Evolutionary conservation across 2,329 filamentous ascomycete genomes (phyloP).

Genomic region (Arthrobotrys musiformis): DNA sequence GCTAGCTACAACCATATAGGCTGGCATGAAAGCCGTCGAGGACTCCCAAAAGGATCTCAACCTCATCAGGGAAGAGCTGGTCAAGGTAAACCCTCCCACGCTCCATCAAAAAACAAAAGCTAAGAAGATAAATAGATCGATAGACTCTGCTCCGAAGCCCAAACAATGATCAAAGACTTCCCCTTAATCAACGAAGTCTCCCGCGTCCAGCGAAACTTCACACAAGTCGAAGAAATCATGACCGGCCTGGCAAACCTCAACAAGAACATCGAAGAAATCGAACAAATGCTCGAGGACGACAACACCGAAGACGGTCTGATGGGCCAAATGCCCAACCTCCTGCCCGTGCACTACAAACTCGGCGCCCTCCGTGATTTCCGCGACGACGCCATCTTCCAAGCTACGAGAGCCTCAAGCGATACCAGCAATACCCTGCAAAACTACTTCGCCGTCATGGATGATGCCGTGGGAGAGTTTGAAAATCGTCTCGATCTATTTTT

Average conservation of each 20-base stretch:
- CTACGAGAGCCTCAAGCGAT: slow-evolving; percentile 79
- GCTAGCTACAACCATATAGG: slow-evolving; percentile 65
- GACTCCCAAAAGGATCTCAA: slow-evolving; percentile 92
- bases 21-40: slow-evolving; percentile 86
- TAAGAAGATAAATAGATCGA: slow-evolving; percentile 71
- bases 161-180: slow-evolving; percentile 97
- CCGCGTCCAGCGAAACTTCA: slow-evolving; percentile 95
- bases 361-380: slow-evolving; percentile 92
- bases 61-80: slow-evolving; percentile 96
- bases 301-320: slow-evolving; percentile 71
- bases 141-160: slow-evolving; percentile 93
- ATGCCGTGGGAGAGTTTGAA: slow-evolving; percentile 92
- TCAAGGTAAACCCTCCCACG: slow-evolving; percentile 68
- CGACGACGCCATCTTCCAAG: slow-evolving; percentile 97
- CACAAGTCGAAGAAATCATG: slow-evolving; percentile 92
- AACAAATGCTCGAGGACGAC: slow-evolving; percentile 82
- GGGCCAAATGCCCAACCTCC: slow-evolving; percentile 83
- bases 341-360: slow-evolving; percentile 90
- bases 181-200: slow-evolving; percentile 87
- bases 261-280: slow-evolving; percentile 77
- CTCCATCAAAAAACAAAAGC: slow-evolving; percentile 10
- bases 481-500: slow-evolving; percentile 90
- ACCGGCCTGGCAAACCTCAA: slow-evolving; percentile 88
- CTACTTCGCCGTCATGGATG: slow-evolving; percentile 87
- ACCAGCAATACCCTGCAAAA: slow-evolving; percentile 86